Base-by-base conservation (phyloP, 2,329 filamentous ascomycete species). In the Bretziella fagacearum region DNA sequence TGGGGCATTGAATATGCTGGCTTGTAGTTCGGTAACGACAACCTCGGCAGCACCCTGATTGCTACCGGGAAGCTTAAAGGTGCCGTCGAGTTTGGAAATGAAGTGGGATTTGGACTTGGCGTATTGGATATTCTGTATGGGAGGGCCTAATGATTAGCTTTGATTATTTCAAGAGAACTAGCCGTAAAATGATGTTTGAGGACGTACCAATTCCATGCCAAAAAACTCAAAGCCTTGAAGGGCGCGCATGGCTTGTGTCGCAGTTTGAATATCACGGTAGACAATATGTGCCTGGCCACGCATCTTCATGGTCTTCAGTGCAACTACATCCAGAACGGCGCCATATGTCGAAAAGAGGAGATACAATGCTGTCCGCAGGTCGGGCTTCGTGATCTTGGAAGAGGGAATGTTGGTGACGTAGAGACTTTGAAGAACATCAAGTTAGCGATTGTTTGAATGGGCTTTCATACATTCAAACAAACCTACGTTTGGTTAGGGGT, bases 321-420 rank as follows among this genome's bases (percentile, higher is more conserved):
- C 84, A 42, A 95, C 82, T 17, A 98, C 76, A 60, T 98, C 91
- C 50, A 98, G 74, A 13, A 98, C 82, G 1, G 85, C 78, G 33
- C 91, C 91, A 60, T 94, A 93, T 11, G 86, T 93, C 8, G 86
- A 85, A 62, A 96, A 96, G 10, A 96, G 73, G 62, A 86, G 83
- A 65, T 98, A 98, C 25, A 98, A 72, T 4, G 81, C 81, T 39
- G 84, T 81, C 57, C 86, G 79, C 35, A 98, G 66, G 60, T 96
- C 87, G 52, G 75, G 70, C 62, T 96, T 98, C 58, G 82, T 83
- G 53, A 96, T 76, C 66, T 94, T 95, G 52, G 86, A 76, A 18
- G 84, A 85, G 1, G 73, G 73, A 2, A 98, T 73, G 57, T 95
- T 94, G 45, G 78, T 82, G 56, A 93, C 73, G 60, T 96, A 98